These are phyloP conservation scores for Lindgomyces ingoldianus DNA, from an alignment of 495 filamentous ascomycete species.

Conservation along the genomic window DNA sequence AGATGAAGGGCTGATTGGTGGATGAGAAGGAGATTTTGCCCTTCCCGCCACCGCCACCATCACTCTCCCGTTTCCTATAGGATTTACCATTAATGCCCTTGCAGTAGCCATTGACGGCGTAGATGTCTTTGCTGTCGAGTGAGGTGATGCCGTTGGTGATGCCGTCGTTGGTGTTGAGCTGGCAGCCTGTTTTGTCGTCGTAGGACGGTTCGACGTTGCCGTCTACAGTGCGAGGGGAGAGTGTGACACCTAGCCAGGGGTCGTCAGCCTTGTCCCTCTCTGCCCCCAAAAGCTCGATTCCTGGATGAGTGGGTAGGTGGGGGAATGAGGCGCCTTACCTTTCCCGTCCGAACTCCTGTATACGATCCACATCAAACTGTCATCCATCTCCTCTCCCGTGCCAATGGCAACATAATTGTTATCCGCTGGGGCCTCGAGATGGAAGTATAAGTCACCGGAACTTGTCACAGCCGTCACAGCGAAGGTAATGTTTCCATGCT, in stretches of 20 bases:
- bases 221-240: slow-evolving; percentile 51
- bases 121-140: slow-evolving; percentile 46
- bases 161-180: slow-evolving; percentile 26
- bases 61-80: slow-evolving; percentile 25
- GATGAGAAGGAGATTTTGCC: slow-evolving; percentile 41
- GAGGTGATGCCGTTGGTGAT: slow-evolving; percentile 45
- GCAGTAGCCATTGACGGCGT: slow-evolving; percentile 53
- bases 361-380: slow-evolving; percentile 54
- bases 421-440: slow-evolving; percentile 48
- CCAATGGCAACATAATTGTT: slow-evolving; percentile 55
- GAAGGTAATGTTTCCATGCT: slow-evolving; percentile 48
- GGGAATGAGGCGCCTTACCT: slow-evolving; percentile 22
- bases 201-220: slow-evolving; percentile 55
- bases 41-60: not conserved
- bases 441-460: slow-evolving; percentile 52
- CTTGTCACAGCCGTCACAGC: slow-evolving; percentile 50
- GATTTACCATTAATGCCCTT: slow-evolving; percentile 48
- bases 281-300: not conserved
- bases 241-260: slow-evolving; percentile 46
- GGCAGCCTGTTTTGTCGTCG: slow-evolving; percentile 46
- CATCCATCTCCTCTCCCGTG: slow-evolving; percentile 55
- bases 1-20: slow-evolving; percentile 53
- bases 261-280: not conserved
- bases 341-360: slow-evolving; percentile 51
- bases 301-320: not conserved